Evolutionary conservation across 1,284 basidiomycete species (phyloP).

Genomic region (Sparassis latifolia): DNA sequence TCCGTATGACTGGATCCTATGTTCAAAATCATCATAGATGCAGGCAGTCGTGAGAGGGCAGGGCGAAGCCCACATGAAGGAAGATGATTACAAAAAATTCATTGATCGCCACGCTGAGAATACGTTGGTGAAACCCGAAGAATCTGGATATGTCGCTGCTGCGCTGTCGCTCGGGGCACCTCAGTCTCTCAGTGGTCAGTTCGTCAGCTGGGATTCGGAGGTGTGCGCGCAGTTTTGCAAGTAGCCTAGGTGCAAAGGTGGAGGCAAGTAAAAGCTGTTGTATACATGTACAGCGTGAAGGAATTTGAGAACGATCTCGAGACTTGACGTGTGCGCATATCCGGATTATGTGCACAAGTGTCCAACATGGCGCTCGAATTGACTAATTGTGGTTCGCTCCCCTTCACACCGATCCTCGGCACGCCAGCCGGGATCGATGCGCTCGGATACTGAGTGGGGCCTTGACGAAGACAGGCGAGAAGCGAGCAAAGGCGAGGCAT

Average conservation of each 20-base stretch:
- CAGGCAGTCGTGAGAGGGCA: conserved; percentile 46
- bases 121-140: conserved; percentile 63
- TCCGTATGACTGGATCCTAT: no score
- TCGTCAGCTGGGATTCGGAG: conserved; percentile 66
- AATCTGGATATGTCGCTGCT: conserved; percentile 72
- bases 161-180: conserved; percentile 54
- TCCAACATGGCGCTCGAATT: no score
- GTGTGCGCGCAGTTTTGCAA: conserved; percentile 48
- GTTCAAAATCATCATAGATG: conserved; percentile 45
- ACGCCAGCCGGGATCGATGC: no score
- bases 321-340: no score
- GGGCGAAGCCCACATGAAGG: conserved; percentile 44
- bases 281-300: not conserved
- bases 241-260: not conserved
- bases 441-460: no score
- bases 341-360: no score
- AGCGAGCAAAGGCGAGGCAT: no score
- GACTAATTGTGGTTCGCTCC: no score
- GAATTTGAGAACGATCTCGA: no score
- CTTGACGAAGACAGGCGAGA: no score
- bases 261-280: conserved; percentile 3
- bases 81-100: conserved; percentile 51
- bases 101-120: conserved; percentile 54
- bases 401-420: no score
- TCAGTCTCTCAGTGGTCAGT: conserved; percentile 60